Evolutionary conservation across 768 basidiomycete genomes (phyloP), one percentile per base, ranked within the genome.

Genomic region (Tylopilus sp.): DNA sequence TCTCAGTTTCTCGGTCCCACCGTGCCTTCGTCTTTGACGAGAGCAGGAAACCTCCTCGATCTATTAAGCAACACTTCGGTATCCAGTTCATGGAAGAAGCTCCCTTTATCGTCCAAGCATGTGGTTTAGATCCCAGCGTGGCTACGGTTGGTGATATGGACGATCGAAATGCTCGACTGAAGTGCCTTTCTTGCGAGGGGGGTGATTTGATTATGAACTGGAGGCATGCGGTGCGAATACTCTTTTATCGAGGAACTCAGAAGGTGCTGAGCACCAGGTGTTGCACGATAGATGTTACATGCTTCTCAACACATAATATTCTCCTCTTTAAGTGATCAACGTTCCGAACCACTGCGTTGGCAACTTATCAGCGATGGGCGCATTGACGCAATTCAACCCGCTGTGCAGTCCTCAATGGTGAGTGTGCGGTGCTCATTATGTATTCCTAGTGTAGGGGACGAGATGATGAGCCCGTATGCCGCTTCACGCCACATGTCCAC

Each of bases 111-210:
- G 28, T 57, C 11, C 43, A 25, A 13, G 51, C 51, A 3, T 53
- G 57, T n/a, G 51, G 51, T 2, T 20, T 50, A 21, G 52, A 58
- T 30, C 51, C 56, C 7, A 44, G 31, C 11, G 43, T 45, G 6
- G 51, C 51, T 10, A 57, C 33, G 6, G 38, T n/a, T 11, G 51
- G 38, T 38, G 51, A 58, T 31, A 50, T 53, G 57, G 51, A 58
- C 28, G 42, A 21, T 10, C 57, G 41, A 15, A 53, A 58, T 35
- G 57, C 57, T 31, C 49, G 56, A 42, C 25, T 57, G 25, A 38
- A 4, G 26, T 53, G 49, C 25, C 39, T 58, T 25, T 21, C 4
- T 35, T 46, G 51, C 30, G 6, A 18, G 22, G 18, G 35, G 21
- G 1, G 2, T 15, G 5, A 10, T 18, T 17, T 48, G 4, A n/a